Conservation (phyloP, 192 early-diverging fungal species). For the Podila epicladia region DNA sequence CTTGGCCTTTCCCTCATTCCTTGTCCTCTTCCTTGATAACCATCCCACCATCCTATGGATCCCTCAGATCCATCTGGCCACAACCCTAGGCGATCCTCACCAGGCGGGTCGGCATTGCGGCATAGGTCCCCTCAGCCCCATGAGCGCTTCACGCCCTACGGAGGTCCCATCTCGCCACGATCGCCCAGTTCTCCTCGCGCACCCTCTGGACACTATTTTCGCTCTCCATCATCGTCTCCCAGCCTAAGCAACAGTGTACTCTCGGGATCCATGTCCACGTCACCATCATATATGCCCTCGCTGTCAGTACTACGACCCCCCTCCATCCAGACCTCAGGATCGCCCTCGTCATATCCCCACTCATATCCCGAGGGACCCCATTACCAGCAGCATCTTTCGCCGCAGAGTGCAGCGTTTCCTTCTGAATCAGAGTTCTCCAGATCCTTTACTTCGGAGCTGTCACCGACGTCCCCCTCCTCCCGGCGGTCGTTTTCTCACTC, state of each 20-base stretch:
- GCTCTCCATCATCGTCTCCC: not conserved
- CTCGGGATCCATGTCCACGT: not conserved
- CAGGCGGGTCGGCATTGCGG: not conserved
- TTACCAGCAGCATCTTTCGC: not conserved
- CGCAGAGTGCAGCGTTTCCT: not conserved
- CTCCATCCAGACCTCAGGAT: not conserved
- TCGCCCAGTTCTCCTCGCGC: constrained; percentile 2
- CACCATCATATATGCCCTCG: not conserved
- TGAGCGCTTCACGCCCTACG: not conserved
- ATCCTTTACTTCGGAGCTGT: not conserved
- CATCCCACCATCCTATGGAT: not conserved
- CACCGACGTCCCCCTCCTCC: not conserved
- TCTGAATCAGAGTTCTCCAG: not conserved
- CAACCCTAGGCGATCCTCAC: not conserved
- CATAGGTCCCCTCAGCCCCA: constrained; percentile 1
- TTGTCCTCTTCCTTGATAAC: not conserved
- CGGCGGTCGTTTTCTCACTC: constrained; percentile 1
- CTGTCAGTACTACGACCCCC: not conserved
- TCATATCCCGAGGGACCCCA: not conserved
- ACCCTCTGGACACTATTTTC: not conserved
- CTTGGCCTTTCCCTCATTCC: not conserved
- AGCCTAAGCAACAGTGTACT: constrained; percentile 1
- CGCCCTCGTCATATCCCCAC: not conserved
- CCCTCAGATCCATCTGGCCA: not conserved
- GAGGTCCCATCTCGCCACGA: not conserved